Conservation (phyloP, 129 eudicot genomes). For the Helichrysum umbraculigerum region DNA sequence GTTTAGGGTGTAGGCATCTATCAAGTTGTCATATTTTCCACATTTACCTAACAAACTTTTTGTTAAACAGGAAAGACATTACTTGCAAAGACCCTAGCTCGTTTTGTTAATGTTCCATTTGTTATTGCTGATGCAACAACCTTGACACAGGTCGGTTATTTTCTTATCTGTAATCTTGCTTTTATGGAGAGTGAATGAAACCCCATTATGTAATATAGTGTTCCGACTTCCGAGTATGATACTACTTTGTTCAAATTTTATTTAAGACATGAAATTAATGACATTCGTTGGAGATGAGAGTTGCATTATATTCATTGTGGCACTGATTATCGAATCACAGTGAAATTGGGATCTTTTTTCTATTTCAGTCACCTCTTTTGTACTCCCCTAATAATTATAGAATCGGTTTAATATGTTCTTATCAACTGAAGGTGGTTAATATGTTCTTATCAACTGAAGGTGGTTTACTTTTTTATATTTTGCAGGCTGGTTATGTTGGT, state of each 20-base stretch:
- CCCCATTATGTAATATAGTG: not conserved
- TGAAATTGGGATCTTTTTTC: conserved; percentile 19
- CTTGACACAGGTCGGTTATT: conserved; percentile 72
- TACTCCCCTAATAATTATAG: not conserved
- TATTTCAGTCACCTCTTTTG: not conserved
- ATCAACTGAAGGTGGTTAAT: conserved; percentile 13
- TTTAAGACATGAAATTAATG: not conserved
- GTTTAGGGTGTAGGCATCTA: not conserved
- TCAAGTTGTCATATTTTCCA: not conserved
- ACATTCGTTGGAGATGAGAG: not conserved
- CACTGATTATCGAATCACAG: not conserved
- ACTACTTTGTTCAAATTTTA: conserved; percentile 9
- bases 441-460: conserved; percentile 14
- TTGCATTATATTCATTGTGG: not conserved
- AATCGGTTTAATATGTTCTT: not conserved
- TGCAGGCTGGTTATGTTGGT: conserved; percentile 99
- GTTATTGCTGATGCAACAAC: conserved; percentile 98
- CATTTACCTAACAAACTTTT: conserved; percentile 19
- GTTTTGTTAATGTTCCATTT: conserved; percentile 93
- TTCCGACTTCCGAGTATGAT: not conserved
- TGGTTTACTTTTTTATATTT: conserved; percentile 17
- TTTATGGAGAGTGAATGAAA: not conserved
- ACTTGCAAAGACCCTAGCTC: conserved; percentile 95
- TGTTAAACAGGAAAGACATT: conserved; percentile 79
- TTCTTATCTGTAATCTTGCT: not conserved